A percentile compares a stretch with the other conserved stretches of the same genome.
These are phyloP conservation scores for Talaromyces sp. DNA, from an alignment of 2,329 filamentous ascomycete species.

Conservation along the genomic window DNA sequence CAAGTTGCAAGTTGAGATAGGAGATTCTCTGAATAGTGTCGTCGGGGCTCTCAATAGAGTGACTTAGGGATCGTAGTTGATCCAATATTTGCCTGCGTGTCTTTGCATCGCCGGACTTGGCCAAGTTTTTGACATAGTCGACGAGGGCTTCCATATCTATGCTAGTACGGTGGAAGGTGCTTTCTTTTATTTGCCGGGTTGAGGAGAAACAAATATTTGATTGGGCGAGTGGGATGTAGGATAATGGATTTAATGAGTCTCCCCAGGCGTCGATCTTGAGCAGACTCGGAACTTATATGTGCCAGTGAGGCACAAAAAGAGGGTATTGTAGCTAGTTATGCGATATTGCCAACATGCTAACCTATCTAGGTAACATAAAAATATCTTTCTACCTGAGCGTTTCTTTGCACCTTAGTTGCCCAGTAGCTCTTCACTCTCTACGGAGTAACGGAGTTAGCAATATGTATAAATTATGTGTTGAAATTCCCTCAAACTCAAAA, in stretches of 20 bases:
- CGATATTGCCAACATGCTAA: too few species aligned
- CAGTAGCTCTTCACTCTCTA: too few species aligned
- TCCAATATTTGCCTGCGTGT: slow-evolving; percentile 5
- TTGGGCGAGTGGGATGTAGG: background rate
- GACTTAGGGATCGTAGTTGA: background rate
- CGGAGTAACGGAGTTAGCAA: too few species aligned
- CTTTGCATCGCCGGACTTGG: slow-evolving; percentile 3
- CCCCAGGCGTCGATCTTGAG: background rate
- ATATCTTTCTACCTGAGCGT: too few species aligned
- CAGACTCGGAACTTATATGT: background rate
- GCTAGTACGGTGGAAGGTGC: background rate
- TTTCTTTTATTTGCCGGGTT: too few species aligned
- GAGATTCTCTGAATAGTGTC: slow-evolving; percentile 5
- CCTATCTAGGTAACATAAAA: too few species aligned
- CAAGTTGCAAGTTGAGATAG: slow-evolving; percentile 20
- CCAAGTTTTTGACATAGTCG: background rate
- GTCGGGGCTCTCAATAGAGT: slow-evolving; percentile 5
- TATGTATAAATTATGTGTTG: too few species aligned
- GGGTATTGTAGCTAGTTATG: too few species aligned
- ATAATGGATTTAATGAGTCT: background rate
- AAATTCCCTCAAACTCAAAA: too few species aligned
- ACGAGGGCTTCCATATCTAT: slow-evolving; percentile 1
- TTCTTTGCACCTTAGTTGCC: too few species aligned
- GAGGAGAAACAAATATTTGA: too few species aligned
- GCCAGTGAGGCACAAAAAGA: background rate